These are phyloP conservation scores for Phlyctochytrium planicorne DNA, from an alignment of 192 early-diverging fungal species.

Conservation along the genomic window DNA sequence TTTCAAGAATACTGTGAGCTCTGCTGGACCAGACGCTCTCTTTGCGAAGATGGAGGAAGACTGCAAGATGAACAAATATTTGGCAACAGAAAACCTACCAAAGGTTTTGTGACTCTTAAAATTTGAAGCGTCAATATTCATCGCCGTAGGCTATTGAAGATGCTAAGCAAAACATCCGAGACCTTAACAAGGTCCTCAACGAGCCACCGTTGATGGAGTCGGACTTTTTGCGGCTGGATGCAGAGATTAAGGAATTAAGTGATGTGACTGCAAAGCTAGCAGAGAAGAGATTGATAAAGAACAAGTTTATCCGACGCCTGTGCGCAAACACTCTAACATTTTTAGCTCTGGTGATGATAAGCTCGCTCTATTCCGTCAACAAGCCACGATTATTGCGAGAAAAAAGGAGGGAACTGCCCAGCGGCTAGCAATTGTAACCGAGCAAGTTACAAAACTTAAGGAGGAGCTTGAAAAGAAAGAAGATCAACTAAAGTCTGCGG, in stretches of 20 bases:
- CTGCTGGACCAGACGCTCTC: slow-evolving; percentile 42
- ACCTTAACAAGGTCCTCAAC: slow-evolving; percentile 47
- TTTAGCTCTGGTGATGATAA: slow-evolving; percentile 56
- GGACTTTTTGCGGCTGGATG: slow-evolving; percentile 49
- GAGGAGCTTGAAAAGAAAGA: slow-evolving; percentile 40
- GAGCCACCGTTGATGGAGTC: slow-evolving; percentile 40
- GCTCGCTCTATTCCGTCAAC: slow-evolving; percentile 59
- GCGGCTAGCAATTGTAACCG: slow-evolving; percentile 30
- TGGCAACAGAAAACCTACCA: slow-evolving; percentile 56
- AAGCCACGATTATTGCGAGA: slow-evolving; percentile 57
- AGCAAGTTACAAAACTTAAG: slow-evolving; percentile 39
- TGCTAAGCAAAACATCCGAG: slow-evolving; percentile 36
- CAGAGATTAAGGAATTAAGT: slow-evolving; percentile 49
- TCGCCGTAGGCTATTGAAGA: slow-evolving; percentile 35
- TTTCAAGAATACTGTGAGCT: slow-evolving; percentile 33
- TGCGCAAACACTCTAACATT: slow-evolving; percentile 4
- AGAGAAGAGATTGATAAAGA: slow-evolving; percentile 47
- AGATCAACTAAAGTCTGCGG: slow-evolving; percentile 28
- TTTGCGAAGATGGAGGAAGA: slow-evolving; percentile 58
- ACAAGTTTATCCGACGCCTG: slow-evolving; percentile 29
- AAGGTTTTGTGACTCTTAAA: slow-evolving; percentile 26
- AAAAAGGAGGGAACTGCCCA: slow-evolving; percentile 59
- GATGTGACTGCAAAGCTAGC: slow-evolving; percentile 50
- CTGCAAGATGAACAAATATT: slow-evolving; percentile 57
- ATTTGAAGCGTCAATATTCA: neutral